A percentile compares a stretch with the other conserved stretches of the same genome.
Evolutionary conservation across 768 basidiomycete genomes (phyloP).

Genomic region (Mycena polygramma): DNA sequence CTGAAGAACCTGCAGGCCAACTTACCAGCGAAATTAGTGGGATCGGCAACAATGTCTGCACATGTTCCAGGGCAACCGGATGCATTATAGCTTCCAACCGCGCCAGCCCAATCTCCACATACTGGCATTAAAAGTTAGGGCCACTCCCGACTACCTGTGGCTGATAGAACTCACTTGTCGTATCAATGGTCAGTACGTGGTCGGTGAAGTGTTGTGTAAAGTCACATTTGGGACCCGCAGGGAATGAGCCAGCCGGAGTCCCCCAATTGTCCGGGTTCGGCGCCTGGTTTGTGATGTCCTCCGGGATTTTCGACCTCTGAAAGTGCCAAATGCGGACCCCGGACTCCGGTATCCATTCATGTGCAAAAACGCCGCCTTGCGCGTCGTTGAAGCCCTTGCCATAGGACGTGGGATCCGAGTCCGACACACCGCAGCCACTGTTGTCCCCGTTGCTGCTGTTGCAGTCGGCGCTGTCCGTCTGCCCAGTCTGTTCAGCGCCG

Average conservation of each 20-base stretch:
- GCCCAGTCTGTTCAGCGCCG: slow-evolving; percentile 37
- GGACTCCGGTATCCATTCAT: slow-evolving; percentile 45
- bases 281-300: slow-evolving; percentile 45
- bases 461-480: neutral
- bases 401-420: slow-evolving; percentile 37
- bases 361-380: slow-evolving; percentile 48
- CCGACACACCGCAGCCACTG: slow-evolving; percentile 49
- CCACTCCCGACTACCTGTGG: too few species aligned
- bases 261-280: slow-evolving; percentile 52
- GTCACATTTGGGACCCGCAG: slow-evolving; percentile 49
- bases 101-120: slow-evolving; percentile 38
- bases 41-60: slow-evolving; percentile 56
- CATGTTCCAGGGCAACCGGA: slow-evolving; percentile 54
- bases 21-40: slow-evolving; percentile 63
- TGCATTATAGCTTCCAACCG: neutral
- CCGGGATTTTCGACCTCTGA: slow-evolving; percentile 47
- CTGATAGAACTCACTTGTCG: slow-evolving; percentile 18
- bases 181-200: slow-evolving; percentile 52
- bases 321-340: slow-evolving; percentile 56
- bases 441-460: slow-evolving; percentile 33
- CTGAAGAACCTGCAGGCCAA: slow-evolving; percentile 10
- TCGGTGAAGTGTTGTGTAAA: slow-evolving; percentile 51
- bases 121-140: too few species aligned
- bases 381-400: slow-evolving; percentile 45
- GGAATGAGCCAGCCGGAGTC: slow-evolving; percentile 50